Conservation (phyloP, 108 stramenopile genomes). For the Nitzschia palea region DNA sequence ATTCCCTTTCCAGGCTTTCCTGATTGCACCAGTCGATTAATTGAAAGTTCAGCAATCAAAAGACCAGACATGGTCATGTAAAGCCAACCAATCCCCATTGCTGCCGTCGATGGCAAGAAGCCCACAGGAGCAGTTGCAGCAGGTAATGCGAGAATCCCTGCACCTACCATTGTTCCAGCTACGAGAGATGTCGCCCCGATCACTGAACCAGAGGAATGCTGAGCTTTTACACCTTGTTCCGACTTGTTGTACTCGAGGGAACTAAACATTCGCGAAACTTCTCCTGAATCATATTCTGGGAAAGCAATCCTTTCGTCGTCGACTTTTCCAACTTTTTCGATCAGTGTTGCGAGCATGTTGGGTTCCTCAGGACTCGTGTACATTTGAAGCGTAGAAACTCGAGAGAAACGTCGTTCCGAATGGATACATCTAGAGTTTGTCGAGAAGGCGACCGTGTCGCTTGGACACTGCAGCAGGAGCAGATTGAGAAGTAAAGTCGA, state of each 20-base stretch:
- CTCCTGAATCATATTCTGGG: constrained; percentile 51
- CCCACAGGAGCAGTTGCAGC: constrained; percentile 72
- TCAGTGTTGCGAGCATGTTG: constrained; percentile 11
- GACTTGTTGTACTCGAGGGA: constrained; percentile 45
- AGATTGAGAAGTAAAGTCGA: no score
- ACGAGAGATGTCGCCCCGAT: constrained; percentile 72
- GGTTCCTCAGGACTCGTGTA: background rate
- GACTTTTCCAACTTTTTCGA: constrained; percentile 67
- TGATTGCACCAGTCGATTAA: constrained; percentile 69
- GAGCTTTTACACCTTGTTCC: constrained; percentile 19
- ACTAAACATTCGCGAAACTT: constrained; percentile 54
- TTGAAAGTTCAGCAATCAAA: constrained; percentile 79
- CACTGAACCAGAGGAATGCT: constrained; percentile 44
- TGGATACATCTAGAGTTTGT: no score
- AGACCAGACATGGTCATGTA: constrained; percentile 89
- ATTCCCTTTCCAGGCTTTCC: constrained; percentile 61
- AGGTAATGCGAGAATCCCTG: constrained; percentile 77
- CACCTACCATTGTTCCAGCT: constrained; percentile 76
- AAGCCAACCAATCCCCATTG: constrained; percentile 65
- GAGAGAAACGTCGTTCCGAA: no score
- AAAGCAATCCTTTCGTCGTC: constrained; percentile 56
- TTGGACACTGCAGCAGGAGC: no score
- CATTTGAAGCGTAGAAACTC: background rate
- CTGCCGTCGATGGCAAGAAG: constrained; percentile 66
- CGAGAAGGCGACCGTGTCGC: no score